A percentile compares a stretch with the other conserved stretches of the same genome.
Evolutionary conservation across 768 basidiomycete species (phyloP).

Genomic region (Albatrellus ellisii): DNA sequence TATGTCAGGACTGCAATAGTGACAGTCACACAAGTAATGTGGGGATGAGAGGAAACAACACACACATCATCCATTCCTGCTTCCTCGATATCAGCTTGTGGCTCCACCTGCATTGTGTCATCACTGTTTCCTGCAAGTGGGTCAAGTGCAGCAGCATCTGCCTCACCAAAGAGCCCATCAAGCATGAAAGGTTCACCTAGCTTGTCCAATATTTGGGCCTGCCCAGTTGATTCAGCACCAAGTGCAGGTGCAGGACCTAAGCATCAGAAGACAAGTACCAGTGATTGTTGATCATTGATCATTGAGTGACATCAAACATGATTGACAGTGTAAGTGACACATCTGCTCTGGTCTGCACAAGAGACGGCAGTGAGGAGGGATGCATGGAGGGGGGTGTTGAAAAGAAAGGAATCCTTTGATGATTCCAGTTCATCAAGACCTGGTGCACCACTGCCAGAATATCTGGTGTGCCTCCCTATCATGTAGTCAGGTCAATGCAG

Average conservation of each 20-base stretch:
- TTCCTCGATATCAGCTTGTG: too few species aligned
- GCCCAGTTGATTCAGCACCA: constrained; percentile 70
- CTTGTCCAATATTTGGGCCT: constrained; percentile 59
- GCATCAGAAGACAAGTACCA: too few species aligned
- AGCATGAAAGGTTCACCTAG: constrained; percentile 73
- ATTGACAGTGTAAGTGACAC: background rate
- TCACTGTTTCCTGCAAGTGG: too few species aligned
- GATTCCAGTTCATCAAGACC: constrained; percentile 86
- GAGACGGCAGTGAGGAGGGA: constrained; percentile 57
- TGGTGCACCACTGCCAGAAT: constrained; percentile 69
- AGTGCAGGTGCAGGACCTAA: constrained; percentile 45
- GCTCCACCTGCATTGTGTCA: too few species aligned
- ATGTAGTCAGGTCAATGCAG: too few species aligned
- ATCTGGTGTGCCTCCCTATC: constrained; percentile 46
- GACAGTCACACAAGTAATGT: too few species aligned
- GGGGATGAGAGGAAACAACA: too few species aligned
- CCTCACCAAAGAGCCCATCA: constrained; percentile 67
- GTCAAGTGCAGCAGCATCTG: constrained; percentile 75
- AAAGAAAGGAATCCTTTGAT: constrained; percentile 87
- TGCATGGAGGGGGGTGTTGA: constrained; percentile 69
- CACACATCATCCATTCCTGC: too few species aligned
- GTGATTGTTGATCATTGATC: too few species aligned
- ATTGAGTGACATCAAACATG: too few species aligned
- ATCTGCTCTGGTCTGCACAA: constrained; percentile 22
- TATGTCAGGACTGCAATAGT: too few species aligned